Evolutionary conservation across 345 rosid genomes (phyloP).

Genomic region (Noccaea caerulescens): DNA sequence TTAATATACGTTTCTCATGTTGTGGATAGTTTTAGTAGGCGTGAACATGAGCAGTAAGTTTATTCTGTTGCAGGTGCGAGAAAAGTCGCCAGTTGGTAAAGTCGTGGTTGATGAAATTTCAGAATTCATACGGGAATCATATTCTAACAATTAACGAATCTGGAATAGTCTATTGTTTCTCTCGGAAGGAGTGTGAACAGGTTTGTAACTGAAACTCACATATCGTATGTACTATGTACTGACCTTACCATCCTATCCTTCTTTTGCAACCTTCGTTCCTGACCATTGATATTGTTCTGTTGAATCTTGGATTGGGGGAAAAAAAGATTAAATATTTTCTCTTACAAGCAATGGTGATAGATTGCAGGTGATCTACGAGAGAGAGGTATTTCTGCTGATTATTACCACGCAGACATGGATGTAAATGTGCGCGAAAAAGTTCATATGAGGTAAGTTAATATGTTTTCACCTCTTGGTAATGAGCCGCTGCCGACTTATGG

Average conservation of each 20-base stretch:
- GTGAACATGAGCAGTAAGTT: not conserved
- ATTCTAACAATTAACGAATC: slow-evolving; percentile 74
- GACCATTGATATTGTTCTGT: not conserved
- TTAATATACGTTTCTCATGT: not conserved
- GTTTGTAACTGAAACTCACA: slow-evolving; percentile 43
- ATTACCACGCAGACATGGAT: slow-evolving; percentile 98
- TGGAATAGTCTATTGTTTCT: slow-evolving; percentile 95
- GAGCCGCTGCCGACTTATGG: slow-evolving; percentile 9
- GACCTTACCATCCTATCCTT: not conserved
- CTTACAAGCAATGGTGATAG: slow-evolving; percentile 42
- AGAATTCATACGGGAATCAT: slow-evolving; percentile 72
- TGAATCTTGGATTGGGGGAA: not conserved
- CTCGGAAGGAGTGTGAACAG: slow-evolving; percentile 96
- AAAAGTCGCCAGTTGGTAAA: slow-evolving; percentile 83
- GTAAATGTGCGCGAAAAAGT: too few relatives aligned
- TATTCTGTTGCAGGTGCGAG: slow-evolving; percentile 64
- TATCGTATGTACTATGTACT: slow-evolving; percentile 11
- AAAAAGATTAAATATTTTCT: slow-evolving; percentile 21
- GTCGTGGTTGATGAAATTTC: slow-evolving; percentile 86
- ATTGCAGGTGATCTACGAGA: slow-evolving; percentile 69
- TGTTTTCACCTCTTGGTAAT: slow-evolving; percentile 9
- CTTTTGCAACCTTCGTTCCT: not conserved
- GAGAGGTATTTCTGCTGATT: slow-evolving; percentile 78
- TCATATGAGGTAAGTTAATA: slow-evolving; percentile 61
- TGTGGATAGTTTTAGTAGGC: slow-evolving; percentile 25